Conservation (phyloP, 257 asterid species). For the Sherardia arvensis region DNA sequence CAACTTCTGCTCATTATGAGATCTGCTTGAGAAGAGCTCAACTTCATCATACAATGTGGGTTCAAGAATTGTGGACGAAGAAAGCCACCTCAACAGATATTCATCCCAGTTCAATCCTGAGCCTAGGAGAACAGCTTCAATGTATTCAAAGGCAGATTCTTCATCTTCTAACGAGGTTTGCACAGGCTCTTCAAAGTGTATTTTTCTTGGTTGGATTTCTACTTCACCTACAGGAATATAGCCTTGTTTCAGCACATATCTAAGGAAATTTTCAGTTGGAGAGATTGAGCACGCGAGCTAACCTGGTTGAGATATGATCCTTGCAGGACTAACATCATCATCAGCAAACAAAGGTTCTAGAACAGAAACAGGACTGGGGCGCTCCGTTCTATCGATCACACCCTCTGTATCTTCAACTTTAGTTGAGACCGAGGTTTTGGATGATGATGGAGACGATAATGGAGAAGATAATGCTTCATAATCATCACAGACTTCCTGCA, state of each 20-base stretch:
- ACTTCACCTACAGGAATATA: conserved; percentile 35
- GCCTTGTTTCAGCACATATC: conserved; percentile 14
- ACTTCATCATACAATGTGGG: conserved; percentile 75
- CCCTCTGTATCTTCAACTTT: conserved; percentile 41
- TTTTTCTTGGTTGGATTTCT: conserved; percentile 60
- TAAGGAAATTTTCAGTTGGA: neutral
- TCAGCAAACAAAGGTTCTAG: conserved; percentile 77
- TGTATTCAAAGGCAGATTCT: conserved; percentile 97
- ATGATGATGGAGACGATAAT: conserved; percentile 22
- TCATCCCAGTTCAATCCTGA: conserved; percentile 95
- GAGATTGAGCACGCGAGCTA: conserved; percentile 14
- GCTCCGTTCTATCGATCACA: conserved; percentile 40
- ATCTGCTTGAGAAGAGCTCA: conserved; percentile 67
- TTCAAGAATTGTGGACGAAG: conserved; percentile 58
- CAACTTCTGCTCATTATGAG: conserved; percentile 64
- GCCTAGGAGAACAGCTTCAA: conserved; percentile 94
- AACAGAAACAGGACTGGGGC: conserved; percentile 86
- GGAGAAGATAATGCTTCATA: conserved; percentile 34
- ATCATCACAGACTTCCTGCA: conserved; percentile 24
- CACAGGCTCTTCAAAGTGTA: conserved; percentile 60
- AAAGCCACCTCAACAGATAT: conserved; percentile 66
- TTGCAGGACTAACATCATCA: conserved; percentile 75
- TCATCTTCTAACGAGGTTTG: conserved; percentile 59
- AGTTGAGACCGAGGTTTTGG: conserved; percentile 23
- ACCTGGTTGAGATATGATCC: conserved; percentile 57